Evolutionary conservation across 176 grass and related monocot species (phyloP), one percentile per base, ranked within the genome.

Genomic region (Melocanna baccifera): DNA sequence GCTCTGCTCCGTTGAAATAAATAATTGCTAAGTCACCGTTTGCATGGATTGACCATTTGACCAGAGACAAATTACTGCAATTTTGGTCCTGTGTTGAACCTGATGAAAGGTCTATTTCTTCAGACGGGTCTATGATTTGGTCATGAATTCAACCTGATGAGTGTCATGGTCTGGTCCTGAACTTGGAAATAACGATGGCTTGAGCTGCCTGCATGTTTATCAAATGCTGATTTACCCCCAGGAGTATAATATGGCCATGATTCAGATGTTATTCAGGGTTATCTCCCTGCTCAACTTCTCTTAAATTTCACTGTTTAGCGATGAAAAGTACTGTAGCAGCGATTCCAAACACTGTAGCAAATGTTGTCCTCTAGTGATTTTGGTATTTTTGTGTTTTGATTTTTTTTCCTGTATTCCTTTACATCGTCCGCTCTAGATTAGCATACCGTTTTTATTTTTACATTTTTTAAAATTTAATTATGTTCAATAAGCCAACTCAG

Each of bases 21-120:
- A 50, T 50, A 50, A 50, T 16, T 50, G 47, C 4, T 41, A 77
- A 63, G 20, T 78, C 55, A 68, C 26, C n/a, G 3, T 47, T 67
- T 29, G 39, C 45, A 40, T 73, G 23, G 62, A 85, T 64, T 69
- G 51, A 62, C 74, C 58, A 43, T 84, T 78, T 30, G 14, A 43
- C 28, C 15, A 12, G 7, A 4, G 63, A 29, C 6, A 69, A 77
- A 73, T 23, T 71, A 26, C 45, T 46, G 53, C 14, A 53, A 77
- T 71, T 18, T 22, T 32, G 5, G n/a, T 78, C 32, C 10, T 43
- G 36, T 62, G 46, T 82, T 30, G 30, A 57, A 15, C 26, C 4
- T 22, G 40, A 66, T 57, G 29, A 26, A 67, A 37, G 4, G 18
- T 78, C 73, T 12, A 70, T 67, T 70, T 73, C 14, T 43, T 57